Percentiles rank a stretch among this genome's conserved stretches.
Conservation (phyloP, 495 filamentous ascomycete species). For the Collariella sp. region DNA sequence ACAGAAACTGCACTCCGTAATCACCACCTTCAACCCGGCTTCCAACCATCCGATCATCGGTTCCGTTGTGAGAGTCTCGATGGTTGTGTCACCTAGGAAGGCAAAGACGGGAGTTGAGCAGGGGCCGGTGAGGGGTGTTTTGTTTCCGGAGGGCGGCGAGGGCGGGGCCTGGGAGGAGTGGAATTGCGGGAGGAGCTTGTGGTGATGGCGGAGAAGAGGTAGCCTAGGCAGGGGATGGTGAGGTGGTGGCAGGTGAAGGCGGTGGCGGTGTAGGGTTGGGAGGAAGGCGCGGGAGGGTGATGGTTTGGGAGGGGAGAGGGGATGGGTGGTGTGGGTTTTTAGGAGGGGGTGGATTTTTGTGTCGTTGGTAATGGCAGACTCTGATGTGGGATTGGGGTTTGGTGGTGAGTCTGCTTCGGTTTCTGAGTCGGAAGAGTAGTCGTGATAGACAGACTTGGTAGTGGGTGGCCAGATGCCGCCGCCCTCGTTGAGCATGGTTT, state of each 20-base stretch:
- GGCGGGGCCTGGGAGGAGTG: constrained; percentile 11
- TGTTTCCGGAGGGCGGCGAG: constrained; percentile 16
- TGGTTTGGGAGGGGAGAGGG: constrained; percentile 14
- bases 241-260: constrained; percentile 32
- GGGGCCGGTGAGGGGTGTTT: constrained; percentile 21
- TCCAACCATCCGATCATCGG: constrained; percentile 16
- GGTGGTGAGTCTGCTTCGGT: not conserved
- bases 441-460: not conserved
- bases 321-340: constrained; percentile 24
- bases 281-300: constrained; percentile 17
- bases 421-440: not conserved
- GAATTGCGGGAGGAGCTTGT: constrained; percentile 23
- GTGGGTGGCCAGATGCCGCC: constrained; percentile 14
- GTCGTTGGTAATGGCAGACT: not conserved
- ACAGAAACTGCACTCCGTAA: constrained; percentile 35
- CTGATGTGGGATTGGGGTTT: not conserved
- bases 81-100: constrained; percentile 32
- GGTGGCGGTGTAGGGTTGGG: constrained; percentile 20
- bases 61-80: constrained; percentile 16
- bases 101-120: constrained; percentile 28
- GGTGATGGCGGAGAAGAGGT: constrained; percentile 28
- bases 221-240: constrained; percentile 32
- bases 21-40: constrained; percentile 25
- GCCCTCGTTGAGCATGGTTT: constrained; percentile 23
- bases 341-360: not conserved